These are phyloP conservation scores for Ascochyta lentis DNA, from an alignment of 2,329 filamentous ascomycete species.

Conservation along the genomic window DNA sequence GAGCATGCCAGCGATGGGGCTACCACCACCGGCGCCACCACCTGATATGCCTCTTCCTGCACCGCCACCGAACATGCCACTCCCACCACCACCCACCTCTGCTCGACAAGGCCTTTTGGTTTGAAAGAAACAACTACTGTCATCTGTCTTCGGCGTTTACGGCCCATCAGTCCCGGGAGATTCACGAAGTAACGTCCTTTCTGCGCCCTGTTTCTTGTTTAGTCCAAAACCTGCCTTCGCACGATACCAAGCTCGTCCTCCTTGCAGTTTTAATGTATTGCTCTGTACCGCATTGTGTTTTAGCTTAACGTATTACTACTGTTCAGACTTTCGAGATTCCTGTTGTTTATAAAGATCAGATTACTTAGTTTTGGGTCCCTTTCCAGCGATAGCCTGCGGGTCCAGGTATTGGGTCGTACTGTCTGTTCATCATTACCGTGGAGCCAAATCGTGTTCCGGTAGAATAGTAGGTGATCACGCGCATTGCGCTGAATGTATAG, in stretches of 20 bases:
- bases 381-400: background rate
- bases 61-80: slow-evolving; percentile 37
- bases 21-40: slow-evolving; percentile 56
- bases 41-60: slow-evolving; percentile 55
- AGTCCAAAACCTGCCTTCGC: background rate
- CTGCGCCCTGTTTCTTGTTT: background rate
- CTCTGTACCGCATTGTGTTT: background rate
- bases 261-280: background rate
- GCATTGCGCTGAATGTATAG: slow-evolving; percentile 4
- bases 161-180: background rate
- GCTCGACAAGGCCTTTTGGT: slow-evolving; percentile 4
- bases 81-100: slow-evolving; percentile 21
- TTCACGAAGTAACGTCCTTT: slow-evolving; percentile 10
- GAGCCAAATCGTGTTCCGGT: background rate
- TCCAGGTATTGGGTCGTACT: background rate
- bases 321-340: background rate
- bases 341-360: background rate
- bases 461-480: background rate
- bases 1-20: slow-evolving; percentile 48
- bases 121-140: background rate
- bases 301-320: slow-evolving; percentile 2
- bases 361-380: background rate
- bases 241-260: slow-evolving; percentile 7
- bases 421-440: background rate
- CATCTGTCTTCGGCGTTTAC: background rate